phyloP scores from a whole-genome alignment of 805 yeast species.

The Diddensiella santjacobensis region DNA sequence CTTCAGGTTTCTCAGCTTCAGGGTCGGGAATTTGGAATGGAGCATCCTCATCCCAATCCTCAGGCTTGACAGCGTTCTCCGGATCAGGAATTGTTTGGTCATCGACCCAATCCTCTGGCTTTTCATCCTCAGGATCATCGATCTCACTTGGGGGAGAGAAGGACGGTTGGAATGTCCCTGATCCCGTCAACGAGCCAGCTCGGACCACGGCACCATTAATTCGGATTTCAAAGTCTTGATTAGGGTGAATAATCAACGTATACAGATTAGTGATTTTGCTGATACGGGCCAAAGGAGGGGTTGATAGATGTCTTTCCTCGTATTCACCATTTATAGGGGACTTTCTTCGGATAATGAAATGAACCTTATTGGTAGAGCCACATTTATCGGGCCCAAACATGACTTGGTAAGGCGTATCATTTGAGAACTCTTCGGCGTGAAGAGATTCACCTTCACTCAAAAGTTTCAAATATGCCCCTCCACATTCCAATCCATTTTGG shows the following conservation, averaged over 20 bases:
- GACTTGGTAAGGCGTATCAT: constrained; percentile 70
- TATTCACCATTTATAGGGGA: constrained; percentile 51
- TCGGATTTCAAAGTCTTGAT: constrained; percentile 72
- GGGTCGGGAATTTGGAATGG: constrained; percentile 67
- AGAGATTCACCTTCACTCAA: constrained; percentile 42
- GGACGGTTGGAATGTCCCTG: constrained; percentile 56
- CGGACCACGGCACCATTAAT: constrained; percentile 71
- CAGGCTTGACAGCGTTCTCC: constrained; percentile 60
- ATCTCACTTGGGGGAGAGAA: constrained; percentile 65
- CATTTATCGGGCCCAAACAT: constrained; percentile 97
- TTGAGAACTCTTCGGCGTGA: constrained; percentile 48
- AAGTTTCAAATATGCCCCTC: constrained; percentile 86
- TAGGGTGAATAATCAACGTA: constrained; percentile 66
- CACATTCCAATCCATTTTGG: constrained; percentile 76
- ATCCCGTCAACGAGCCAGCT: constrained; percentile 64
- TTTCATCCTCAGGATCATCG: constrained; percentile 50
- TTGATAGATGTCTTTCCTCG: constrained; percentile 64
- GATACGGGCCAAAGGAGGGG: constrained; percentile 64
- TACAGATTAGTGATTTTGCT: constrained; percentile 59
- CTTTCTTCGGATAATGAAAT: constrained; percentile 62
- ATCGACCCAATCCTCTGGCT: constrained; percentile 86
- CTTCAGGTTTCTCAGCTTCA: constrained; percentile 61
- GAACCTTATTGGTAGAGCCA: constrained; percentile 75
- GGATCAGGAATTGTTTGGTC: constrained; percentile 66
- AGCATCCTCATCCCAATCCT: constrained; percentile 75